phyloP scores from a whole-genome alignment of 2,329 filamentous ascomycete species.

The Mycocentrospora acerina region DNA sequence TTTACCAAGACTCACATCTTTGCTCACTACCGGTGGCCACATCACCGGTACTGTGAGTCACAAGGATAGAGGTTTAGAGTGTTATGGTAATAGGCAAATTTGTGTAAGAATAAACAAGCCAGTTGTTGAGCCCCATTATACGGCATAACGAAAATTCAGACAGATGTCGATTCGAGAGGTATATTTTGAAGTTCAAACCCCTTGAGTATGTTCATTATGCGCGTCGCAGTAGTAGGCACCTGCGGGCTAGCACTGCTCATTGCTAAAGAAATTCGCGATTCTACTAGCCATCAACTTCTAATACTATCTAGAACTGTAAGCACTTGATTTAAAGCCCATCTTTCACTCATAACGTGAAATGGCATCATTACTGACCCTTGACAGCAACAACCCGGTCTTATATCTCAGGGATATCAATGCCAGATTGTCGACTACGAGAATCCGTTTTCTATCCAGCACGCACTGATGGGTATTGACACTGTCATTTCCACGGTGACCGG shows the following conservation, averaged over 20 bases:
- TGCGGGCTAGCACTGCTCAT: constrained; percentile 61
- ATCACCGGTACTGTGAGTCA: no score
- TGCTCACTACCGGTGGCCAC: no score
- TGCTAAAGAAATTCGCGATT: constrained; percentile 59
- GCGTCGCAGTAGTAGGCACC: constrained; percentile 63
- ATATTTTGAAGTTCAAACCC: background rate
- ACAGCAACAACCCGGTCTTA: constrained; percentile 58
- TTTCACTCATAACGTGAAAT: background rate
- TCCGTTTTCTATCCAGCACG: constrained; percentile 60
- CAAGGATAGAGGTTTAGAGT: no score
- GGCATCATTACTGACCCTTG: constrained; percentile 9
- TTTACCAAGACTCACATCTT: no score
- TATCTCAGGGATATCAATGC: constrained; percentile 63
- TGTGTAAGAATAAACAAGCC: no score
- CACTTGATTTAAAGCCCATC: constrained; percentile 4
- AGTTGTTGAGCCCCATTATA: no score
- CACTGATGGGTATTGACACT: constrained; percentile 70
- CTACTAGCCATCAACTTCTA: constrained; percentile 67
- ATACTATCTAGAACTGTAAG: constrained; percentile 68
- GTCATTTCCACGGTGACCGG: constrained; percentile 74
- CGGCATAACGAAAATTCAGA: no score
- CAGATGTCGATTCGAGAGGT: background rate
- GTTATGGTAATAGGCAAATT: no score
- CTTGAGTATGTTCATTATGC: constrained; percentile 50
- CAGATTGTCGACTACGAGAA: constrained; percentile 68